phyloP scores from a whole-genome alignment of 2,329 filamentous ascomycete species.

The Arthrobotrys entomopaga region DNA sequence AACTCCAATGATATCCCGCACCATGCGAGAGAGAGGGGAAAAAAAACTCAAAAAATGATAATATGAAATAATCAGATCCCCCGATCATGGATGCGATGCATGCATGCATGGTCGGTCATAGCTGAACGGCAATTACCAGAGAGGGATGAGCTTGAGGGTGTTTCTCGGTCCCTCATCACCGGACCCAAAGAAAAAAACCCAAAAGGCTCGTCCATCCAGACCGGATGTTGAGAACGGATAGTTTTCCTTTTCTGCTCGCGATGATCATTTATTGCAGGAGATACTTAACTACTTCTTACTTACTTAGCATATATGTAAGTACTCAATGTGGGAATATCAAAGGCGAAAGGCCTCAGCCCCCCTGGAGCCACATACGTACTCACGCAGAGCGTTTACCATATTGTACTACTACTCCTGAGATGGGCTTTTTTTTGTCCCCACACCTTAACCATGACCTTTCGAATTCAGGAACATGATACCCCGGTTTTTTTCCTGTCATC shows the following conservation, averaged over 20 bases:
- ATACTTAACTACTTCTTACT: too few relatives aligned
- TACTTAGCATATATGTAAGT: too few relatives aligned
- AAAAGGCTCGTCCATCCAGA: not conserved
- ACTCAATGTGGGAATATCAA: too few relatives aligned
- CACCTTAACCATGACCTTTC: slow-evolving; percentile 19
- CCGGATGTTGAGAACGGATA: slow-evolving; percentile 21
- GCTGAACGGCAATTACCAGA: slow-evolving; percentile 37
- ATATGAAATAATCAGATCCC: too few relatives aligned
- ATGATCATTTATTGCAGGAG: slow-evolving; percentile 11
- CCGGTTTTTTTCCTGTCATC: slow-evolving; percentile 32
- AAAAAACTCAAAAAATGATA: too few relatives aligned
- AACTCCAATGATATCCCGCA: too few relatives aligned
- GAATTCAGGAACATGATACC: slow-evolving; percentile 49
- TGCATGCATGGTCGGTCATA: too few relatives aligned
- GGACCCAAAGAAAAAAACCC: not conserved
- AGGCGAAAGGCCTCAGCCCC: not conserved
- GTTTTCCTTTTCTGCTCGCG: slow-evolving; percentile 29
- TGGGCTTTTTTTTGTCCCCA: not conserved
- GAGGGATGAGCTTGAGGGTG: not conserved
- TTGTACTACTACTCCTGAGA: too few relatives aligned
- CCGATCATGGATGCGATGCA: too few relatives aligned
- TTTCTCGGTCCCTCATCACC: slow-evolving; percentile 8
- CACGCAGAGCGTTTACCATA: too few relatives aligned
- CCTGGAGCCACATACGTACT: not conserved
- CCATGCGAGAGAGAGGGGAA: too few relatives aligned